Percentiles rank a stretch among this genome's conserved stretches.
These are phyloP conservation scores for Hanseniaspora taiwanica DNA, from an alignment of 805 yeast species.

Conservation along the genomic window DNA sequence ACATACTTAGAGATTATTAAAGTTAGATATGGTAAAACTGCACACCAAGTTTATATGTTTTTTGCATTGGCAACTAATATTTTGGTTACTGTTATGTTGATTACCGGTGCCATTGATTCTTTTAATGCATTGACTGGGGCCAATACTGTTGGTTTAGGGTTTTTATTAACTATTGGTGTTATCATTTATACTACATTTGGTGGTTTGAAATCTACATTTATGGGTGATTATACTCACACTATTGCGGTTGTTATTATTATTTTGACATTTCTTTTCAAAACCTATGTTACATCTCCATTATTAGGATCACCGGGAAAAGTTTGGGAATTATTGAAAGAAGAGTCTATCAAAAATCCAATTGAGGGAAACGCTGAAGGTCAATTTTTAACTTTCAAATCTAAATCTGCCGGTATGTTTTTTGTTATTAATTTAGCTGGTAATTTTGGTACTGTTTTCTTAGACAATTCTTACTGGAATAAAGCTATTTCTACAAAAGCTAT, in stretches of 20 bases:
- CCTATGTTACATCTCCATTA: conserved; percentile 47
- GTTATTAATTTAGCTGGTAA: conserved; percentile 83
- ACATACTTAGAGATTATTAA: conserved; percentile 78
- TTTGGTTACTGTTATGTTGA: conserved; percentile 81
- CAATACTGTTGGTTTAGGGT: conserved; percentile 69
- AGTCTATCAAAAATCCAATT: conserved; percentile 51
- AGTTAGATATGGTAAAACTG: conserved; percentile 64
- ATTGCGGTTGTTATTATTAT: conserved; percentile 67
- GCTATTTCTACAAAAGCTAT: conserved; percentile 58
- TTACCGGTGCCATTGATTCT: conserved; percentile 84
- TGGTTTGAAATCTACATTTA: conserved; percentile 70
- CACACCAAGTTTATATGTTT: conserved; percentile 58
- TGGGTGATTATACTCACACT: conserved; percentile 73
- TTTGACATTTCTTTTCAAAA: conserved; percentile 66
- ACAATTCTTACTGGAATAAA: conserved; percentile 80
- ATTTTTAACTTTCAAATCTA: conserved; percentile 76
- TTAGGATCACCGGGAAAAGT: conserved; percentile 77
- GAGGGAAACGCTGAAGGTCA: conserved; percentile 77
- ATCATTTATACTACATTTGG: conserved; percentile 65
- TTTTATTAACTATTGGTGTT: conserved; percentile 71
- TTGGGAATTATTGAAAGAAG: conserved; percentile 56
- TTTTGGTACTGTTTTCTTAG: conserved; percentile 79
- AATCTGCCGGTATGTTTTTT: conserved; percentile 78
- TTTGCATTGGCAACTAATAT: conserved; percentile 83
- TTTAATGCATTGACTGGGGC: conserved; percentile 71